Evolutionary conservation across 2,329 filamentous ascomycete species (phyloP).

Genomic region (Fusarium pseudograminearum): DNA sequence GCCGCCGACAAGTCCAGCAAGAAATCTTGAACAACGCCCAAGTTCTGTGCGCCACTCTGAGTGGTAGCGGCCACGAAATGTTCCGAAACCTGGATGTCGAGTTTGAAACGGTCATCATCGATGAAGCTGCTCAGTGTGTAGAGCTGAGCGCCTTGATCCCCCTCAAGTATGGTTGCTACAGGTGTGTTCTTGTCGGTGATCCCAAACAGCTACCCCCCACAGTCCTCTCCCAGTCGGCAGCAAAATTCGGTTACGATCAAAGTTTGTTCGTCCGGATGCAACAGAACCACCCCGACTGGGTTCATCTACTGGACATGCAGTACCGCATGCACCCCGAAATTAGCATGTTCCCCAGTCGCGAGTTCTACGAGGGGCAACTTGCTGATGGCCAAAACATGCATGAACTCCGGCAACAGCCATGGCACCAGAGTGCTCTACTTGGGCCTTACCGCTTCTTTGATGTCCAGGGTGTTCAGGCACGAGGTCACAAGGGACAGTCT

Average conservation of each 20-base stretch:
- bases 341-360: slow-evolving; percentile 86
- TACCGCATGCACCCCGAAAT: slow-evolving; percentile 99
- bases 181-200: slow-evolving; percentile 97
- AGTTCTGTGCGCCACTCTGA: slow-evolving; percentile 94
- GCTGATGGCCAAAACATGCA: slow-evolving; percentile 89
- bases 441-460: slow-evolving; percentile 98
- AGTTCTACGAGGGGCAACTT: slow-evolving; percentile 92
- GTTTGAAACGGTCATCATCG: slow-evolving; percentile 98
- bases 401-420: slow-evolving; percentile 78
- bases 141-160: slow-evolving; percentile 97
- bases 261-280: slow-evolving; percentile 99
- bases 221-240: slow-evolving; percentile 92
- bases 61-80: slow-evolving; percentile 96
- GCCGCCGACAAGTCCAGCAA: slow-evolving; percentile 86
- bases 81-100: slow-evolving; percentile 94
- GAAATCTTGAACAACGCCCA: slow-evolving; percentile 91
- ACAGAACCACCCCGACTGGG: slow-evolving; percentile 84
- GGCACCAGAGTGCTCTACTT: slow-evolving; percentile 85
- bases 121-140: slow-evolving; percentile 98
- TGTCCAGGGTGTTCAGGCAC: slow-evolving; percentile 86
- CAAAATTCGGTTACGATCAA: slow-evolving; percentile 94
- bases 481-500: slow-evolving; percentile 86
- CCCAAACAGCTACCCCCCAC: slow-evolving; percentile 97
- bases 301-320: slow-evolving; percentile 96
- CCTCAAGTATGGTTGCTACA: slow-evolving; percentile 95